Evolutionary conservation across 2,329 filamentous ascomycete genomes (phyloP).

Genomic region (Neospermospora avenae): DNA sequence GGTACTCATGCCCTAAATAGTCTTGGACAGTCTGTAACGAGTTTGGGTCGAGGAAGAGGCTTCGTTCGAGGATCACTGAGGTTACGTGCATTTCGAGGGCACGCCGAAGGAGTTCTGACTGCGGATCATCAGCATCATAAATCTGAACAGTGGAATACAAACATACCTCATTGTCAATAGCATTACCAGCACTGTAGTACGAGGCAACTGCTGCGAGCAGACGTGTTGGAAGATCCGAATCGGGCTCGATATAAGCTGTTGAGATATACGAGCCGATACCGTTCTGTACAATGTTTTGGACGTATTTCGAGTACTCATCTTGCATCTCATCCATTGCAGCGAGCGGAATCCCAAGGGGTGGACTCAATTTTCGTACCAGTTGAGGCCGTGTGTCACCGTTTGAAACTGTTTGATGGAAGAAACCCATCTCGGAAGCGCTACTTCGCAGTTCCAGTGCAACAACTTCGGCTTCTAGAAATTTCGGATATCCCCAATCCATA

Average conservation of each 20-base stretch:
- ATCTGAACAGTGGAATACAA: neutral
- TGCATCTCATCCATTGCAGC: slow-evolving; percentile 31
- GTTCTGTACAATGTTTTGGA: slow-evolving; percentile 28
- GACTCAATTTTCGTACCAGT: slow-evolving; percentile 27
- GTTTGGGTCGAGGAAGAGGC: slow-evolving; percentile 29
- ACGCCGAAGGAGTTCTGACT: slow-evolving; percentile 31
- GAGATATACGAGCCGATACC: slow-evolving; percentile 25
- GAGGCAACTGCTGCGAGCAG: slow-evolving; percentile 25
- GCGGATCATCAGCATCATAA: slow-evolving; percentile 10
- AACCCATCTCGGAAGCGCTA: slow-evolving; percentile 25
- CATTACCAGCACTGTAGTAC: slow-evolving; percentile 25
- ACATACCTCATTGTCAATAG: slow-evolving; percentile 27
- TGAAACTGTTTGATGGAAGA: slow-evolving; percentile 23
- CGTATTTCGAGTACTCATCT: slow-evolving; percentile 27
- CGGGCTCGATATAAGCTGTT: slow-evolving; percentile 27
- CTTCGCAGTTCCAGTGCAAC: slow-evolving; percentile 28
- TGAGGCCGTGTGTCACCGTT: slow-evolving; percentile 16
- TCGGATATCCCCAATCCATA: slow-evolving; percentile 31
- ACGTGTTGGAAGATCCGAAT: slow-evolving; percentile 27
- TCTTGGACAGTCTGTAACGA: slow-evolving; percentile 27
- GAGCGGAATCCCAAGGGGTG: slow-evolving; percentile 31
- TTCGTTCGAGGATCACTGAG: slow-evolving; percentile 31
- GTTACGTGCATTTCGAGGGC: slow-evolving; percentile 34
- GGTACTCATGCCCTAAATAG: slow-evolving; percentile 25
- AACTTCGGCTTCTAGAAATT: slow-evolving; percentile 26